A percentile compares a stretch with the other conserved stretches of the same genome.
phyloP scores from a whole-genome alignment of 805 yeast species.

The Candida krabiensis region DNA sequence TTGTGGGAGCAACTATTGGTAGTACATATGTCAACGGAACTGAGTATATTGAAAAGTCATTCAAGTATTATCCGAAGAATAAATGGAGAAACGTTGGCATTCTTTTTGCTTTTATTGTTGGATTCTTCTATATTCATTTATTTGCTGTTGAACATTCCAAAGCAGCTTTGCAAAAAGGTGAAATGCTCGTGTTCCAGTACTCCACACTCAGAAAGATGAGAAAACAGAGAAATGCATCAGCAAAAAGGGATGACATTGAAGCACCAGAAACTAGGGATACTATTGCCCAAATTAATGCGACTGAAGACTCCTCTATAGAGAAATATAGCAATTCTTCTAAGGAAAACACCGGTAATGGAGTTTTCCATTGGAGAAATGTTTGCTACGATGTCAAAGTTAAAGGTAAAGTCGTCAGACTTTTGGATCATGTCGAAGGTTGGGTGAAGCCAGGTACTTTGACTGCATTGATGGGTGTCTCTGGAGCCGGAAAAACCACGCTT shows the following conservation, averaged over 20 bases:
- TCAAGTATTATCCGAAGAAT: slow-evolving; percentile 51
- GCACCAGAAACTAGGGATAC: slow-evolving; percentile 7
- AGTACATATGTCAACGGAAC: slow-evolving; percentile 55
- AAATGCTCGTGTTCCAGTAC: slow-evolving; percentile 54
- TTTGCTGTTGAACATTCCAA: slow-evolving; percentile 57
- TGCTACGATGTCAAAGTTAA: slow-evolving; percentile 64
- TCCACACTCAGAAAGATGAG: slow-evolving; percentile 42
- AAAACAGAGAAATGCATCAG: slow-evolving; percentile 31
- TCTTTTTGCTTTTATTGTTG: slow-evolving; percentile 53
- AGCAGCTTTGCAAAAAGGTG: slow-evolving; percentile 66
- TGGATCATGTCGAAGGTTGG: slow-evolving; percentile 71
- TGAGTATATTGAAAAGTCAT: slow-evolving; percentile 49
- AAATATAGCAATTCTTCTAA: too few relatives aligned
- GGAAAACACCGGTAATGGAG: slow-evolving; percentile 36
- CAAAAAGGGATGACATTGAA: slow-evolving; percentile 22
- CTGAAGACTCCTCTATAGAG: too few relatives aligned
- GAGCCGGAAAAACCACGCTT: slow-evolving; percentile 58
- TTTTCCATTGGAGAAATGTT: slow-evolving; percentile 74
- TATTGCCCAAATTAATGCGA: background rate
- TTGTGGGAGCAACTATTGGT: slow-evolving; percentile 61
- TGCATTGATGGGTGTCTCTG: slow-evolving; percentile 63
- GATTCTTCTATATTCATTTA: too few relatives aligned
- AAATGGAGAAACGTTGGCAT: slow-evolving; percentile 85
- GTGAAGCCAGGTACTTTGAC: slow-evolving; percentile 78
- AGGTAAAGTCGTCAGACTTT: slow-evolving; percentile 51